These are phyloP conservation scores for Prunella vulgaris DNA, from an alignment of 257 asterid genomes.

Conservation along the genomic window DNA sequence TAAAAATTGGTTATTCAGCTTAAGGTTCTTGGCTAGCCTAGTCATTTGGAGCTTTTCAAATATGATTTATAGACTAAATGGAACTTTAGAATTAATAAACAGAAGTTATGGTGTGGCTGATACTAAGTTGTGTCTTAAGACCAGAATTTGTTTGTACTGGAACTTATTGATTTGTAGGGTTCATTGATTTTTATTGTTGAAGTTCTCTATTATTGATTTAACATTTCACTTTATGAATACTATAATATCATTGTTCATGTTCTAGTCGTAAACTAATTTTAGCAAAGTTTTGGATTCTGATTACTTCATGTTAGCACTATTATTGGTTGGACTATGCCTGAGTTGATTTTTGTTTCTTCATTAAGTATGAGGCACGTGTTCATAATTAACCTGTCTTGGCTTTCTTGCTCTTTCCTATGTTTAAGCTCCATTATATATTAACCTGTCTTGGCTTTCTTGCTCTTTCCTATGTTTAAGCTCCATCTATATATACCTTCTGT, in stretches of 20 bases:
- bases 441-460: background rate
- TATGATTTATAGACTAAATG: slow-evolving; percentile 10
- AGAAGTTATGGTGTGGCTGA: slow-evolving; percentile 2
- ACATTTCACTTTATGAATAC: background rate
- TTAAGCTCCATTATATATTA: background rate
- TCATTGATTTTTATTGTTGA: background rate
- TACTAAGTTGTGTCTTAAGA: background rate
- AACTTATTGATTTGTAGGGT: background rate
- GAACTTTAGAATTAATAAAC: background rate
- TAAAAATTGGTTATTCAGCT: background rate
- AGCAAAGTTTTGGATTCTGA: slow-evolving; percentile 1
- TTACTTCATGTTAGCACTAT: background rate
- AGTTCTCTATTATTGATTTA: background rate
- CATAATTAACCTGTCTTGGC: background rate
- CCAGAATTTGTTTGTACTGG: background rate
- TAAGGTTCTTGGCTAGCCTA: background rate
- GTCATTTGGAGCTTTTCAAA: slow-evolving; percentile 11
- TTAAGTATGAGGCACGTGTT: background rate
- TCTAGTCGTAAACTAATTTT: background rate
- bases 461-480: background rate
- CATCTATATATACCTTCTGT: background rate
- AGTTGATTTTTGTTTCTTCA: background rate
- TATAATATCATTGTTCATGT: background rate
- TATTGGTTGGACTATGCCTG: background rate
- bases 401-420: background rate